phyloP scores from a whole-genome alignment of 2,329 filamentous ascomycete genomes.

The Fusarium virguliforme region DNA sequence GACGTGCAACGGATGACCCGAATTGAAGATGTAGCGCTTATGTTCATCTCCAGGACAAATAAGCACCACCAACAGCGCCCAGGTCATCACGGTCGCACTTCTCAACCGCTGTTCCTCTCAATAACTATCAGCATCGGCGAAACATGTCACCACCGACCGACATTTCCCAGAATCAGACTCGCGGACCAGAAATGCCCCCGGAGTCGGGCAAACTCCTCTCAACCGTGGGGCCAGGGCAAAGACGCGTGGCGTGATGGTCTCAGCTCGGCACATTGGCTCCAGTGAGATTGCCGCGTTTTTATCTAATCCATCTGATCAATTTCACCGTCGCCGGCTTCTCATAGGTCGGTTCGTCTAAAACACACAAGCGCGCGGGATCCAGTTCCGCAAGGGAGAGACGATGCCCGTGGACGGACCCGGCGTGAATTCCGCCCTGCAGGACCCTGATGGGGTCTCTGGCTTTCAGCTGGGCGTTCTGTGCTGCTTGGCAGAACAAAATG shows the following conservation, averaged over 20 bases:
- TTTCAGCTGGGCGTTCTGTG: conserved; percentile 27
- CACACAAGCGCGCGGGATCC: background rate
- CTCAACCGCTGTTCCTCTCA: background rate
- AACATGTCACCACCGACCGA: conserved; percentile 7
- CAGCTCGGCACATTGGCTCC: conserved; percentile 28
- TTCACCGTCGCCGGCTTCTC: background rate
- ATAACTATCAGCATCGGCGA: background rate
- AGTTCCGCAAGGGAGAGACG: conserved; percentile 13
- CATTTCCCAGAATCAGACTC: conserved; percentile 3
- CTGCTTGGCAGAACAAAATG: conserved; percentile 7
- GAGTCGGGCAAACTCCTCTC: conserved; percentile 12
- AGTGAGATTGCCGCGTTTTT: conserved; percentile 16
- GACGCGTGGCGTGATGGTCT: conserved; percentile 5
- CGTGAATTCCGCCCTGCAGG: conserved; percentile 23
- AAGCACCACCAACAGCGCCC: background rate
- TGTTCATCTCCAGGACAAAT: background rate
- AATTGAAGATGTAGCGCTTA: background rate
- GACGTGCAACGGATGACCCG: conserved; percentile 5
- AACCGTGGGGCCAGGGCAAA: conserved; percentile 5
- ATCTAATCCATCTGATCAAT: conserved; percentile 48
- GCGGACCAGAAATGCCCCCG: conserved; percentile 51
- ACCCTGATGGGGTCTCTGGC: conserved; percentile 31
- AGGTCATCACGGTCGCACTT: background rate
- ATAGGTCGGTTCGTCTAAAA: conserved; percentile 8
- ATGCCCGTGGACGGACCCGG: conserved; percentile 8